Evolutionary conservation across 2,329 filamentous ascomycete genomes (phyloP).

Genomic region (Colletotrichum paranaense): DNA sequence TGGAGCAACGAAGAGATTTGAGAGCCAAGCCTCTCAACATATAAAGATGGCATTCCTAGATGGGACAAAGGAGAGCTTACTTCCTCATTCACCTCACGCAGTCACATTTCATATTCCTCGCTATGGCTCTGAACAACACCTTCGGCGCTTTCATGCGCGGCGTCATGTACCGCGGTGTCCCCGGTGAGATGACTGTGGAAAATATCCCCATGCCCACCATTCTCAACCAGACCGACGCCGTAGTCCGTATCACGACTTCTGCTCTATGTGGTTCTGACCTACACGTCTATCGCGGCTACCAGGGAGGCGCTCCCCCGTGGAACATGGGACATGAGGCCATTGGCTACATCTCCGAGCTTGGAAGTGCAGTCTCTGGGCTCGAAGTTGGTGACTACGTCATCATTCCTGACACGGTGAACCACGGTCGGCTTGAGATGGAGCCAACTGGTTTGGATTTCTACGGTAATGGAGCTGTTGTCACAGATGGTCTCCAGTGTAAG

Average conservation of each 20-base stretch:
- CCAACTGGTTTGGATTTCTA: background rate
- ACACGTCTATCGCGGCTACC: constrained; percentile 44
- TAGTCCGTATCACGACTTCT: constrained; percentile 47
- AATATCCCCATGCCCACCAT: constrained; percentile 36
- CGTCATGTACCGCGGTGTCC: background rate
- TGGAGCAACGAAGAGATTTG: too few relatives aligned
- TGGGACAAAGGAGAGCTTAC: too few relatives aligned
- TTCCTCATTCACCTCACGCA: too few relatives aligned
- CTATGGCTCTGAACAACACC: too few relatives aligned
- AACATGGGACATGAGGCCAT: constrained; percentile 53
- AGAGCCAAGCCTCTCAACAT: too few relatives aligned
- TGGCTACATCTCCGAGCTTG: constrained; percentile 49
- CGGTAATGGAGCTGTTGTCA: background rate
- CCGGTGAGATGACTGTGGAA: constrained; percentile 27
- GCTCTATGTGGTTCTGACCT: constrained; percentile 49
- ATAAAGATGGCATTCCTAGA: too few relatives aligned
- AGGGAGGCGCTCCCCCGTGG: constrained; percentile 21
- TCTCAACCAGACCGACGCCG: constrained; percentile 42
- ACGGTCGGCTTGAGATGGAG: background rate
- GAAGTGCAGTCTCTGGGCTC: constrained; percentile 46
- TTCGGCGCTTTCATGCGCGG: background rate
- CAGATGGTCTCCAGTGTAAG: constrained; percentile 18
- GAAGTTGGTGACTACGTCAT: constrained; percentile 51
- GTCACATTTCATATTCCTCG: too few relatives aligned
- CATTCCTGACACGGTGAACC: constrained; percentile 40